Conservation (phyloP, 768 basidiomycete species). For the Tulasnella sp. region DNA sequence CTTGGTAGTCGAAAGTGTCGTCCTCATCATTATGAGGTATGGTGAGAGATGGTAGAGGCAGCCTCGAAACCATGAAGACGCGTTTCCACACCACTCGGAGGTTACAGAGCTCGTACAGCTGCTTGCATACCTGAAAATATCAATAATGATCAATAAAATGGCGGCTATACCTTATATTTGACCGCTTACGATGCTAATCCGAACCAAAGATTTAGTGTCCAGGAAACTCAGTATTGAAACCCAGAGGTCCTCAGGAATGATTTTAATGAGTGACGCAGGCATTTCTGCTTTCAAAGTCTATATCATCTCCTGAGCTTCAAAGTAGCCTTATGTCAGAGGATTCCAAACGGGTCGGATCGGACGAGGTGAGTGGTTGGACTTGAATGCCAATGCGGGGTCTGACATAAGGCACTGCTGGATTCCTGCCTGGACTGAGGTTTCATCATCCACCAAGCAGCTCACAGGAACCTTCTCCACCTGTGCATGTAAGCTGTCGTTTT, state of each 20-base stretch:
- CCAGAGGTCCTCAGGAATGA: not conserved
- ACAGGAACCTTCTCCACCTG: slow-evolving; percentile 15
- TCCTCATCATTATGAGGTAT: not conserved
- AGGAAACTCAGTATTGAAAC: not conserved
- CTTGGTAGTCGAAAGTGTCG: slow-evolving; percentile 1
- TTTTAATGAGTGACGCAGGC: not conserved
- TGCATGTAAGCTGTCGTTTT: slow-evolving; percentile 4
- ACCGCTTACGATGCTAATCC: not conserved
- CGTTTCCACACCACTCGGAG: slow-evolving; percentile 4
- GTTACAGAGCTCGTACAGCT: not conserved
- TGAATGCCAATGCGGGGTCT: not conserved
- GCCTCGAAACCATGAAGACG: not conserved
- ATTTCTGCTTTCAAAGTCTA: not conserved
- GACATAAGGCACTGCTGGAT: not conserved
- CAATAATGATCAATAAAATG: not conserved
- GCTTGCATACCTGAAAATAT: not conserved
- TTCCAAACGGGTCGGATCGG: not conserved
- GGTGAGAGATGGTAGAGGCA: not conserved
- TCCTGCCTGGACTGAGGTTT: not conserved
- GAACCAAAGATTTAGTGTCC: not conserved
- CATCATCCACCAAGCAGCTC: slow-evolving; percentile 2
- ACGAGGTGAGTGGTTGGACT: not conserved
- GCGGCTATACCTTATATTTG: not conserved
- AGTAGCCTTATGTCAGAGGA: too few species aligned
- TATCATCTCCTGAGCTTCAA: not conserved